These are phyloP conservation scores for Lentinula edodes DNA, from an alignment of 768 basidiomycete species.

Conservation along the genomic window DNA sequence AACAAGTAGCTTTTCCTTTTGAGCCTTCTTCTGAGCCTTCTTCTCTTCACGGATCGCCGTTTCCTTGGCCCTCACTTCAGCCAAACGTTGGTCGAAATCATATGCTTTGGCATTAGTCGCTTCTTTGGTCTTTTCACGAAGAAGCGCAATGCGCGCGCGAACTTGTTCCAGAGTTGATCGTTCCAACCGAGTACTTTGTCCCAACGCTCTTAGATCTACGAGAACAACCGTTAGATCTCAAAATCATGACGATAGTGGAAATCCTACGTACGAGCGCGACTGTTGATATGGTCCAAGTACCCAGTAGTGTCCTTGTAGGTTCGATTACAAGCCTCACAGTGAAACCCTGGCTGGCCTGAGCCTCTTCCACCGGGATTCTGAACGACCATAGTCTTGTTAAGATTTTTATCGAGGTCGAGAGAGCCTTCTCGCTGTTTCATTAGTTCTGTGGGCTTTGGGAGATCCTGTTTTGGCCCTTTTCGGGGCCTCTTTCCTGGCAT, in stretches of 20 bases:
- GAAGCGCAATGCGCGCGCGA: conserved; percentile 78
- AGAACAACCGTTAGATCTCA: background rate
- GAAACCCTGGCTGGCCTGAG: conserved; percentile 89
- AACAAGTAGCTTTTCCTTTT: conserved; percentile 65
- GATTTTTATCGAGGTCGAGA: conserved; percentile 91
- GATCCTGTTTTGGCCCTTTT: conserved; percentile 50
- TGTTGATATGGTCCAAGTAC: conserved; percentile 95
- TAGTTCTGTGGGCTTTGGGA: conserved; percentile 91
- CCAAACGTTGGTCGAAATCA: conserved; percentile 88
- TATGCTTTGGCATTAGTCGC: conserved; percentile 83
- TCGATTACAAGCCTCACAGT: conserved; percentile 85
- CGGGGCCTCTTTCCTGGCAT: conserved; percentile 75
- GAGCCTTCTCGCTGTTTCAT: conserved; percentile 84
- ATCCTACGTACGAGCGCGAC: conserved; percentile 73
- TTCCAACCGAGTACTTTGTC: conserved; percentile 91
- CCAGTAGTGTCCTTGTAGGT: conserved; percentile 93
- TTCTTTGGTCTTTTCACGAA: conserved; percentile 85
- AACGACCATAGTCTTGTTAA: conserved; percentile 93
- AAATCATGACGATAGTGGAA: conserved; percentile 2
- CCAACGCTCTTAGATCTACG: conserved; percentile 84
- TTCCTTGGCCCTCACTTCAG: conserved; percentile 76
- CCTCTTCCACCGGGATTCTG: conserved; percentile 78
- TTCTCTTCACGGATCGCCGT: conserved; percentile 59
- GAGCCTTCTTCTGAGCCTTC: conserved; percentile 75
- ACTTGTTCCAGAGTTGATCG: conserved; percentile 93